A percentile compares a stretch with the other conserved stretches of the same genome.
These are phyloP conservation scores for Heterobasidion occidentale DNA, from an alignment of 1,284 basidiomycete genomes.

Conservation along the genomic window DNA sequence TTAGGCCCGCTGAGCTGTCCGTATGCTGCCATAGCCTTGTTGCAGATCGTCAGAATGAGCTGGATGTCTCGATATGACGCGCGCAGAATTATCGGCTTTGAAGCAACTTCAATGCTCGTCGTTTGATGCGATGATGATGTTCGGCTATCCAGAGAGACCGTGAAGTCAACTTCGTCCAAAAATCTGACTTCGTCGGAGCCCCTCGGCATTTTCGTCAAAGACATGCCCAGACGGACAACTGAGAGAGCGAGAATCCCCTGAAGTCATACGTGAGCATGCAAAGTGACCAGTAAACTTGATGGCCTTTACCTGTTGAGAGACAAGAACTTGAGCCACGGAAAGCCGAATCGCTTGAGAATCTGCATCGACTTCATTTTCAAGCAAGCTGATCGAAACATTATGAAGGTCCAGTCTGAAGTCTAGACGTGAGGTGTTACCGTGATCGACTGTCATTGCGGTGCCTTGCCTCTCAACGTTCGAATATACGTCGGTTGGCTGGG, in stretches of 20 bases:
- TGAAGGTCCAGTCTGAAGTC: slow-evolving; percentile 87
- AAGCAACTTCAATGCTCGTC: slow-evolving; percentile 80
- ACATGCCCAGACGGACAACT: slow-evolving; percentile 88
- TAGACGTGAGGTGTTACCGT: slow-evolving; percentile 21
- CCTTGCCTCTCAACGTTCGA: slow-evolving; percentile 13
- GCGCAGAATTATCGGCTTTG: slow-evolving; percentile 83
- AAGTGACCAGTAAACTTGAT: neutral
- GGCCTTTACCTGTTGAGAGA: slow-evolving; percentile 79
- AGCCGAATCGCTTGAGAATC: slow-evolving; percentile 88
- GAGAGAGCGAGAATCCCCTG: slow-evolving; percentile 81
- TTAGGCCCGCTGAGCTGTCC: slow-evolving; percentile 13
- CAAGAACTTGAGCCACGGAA: slow-evolving; percentile 76
- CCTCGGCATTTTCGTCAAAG: slow-evolving; percentile 84
- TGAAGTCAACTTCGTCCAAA: slow-evolving; percentile 89
- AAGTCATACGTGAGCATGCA: neutral
- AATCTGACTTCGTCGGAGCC: slow-evolving; percentile 83
- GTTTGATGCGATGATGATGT: slow-evolving; percentile 68
- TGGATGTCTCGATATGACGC: slow-evolving; percentile 92
- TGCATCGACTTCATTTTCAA: slow-evolving; percentile 78
- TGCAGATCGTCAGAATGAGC: slow-evolving; percentile 84
- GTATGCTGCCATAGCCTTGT: slow-evolving; percentile 77
- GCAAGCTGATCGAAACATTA: slow-evolving; percentile 83
- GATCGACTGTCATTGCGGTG: slow-evolving; percentile 10
- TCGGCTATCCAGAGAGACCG: slow-evolving; percentile 81
- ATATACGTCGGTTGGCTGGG: slow-evolving; percentile 11